Base-by-base conservation (phyloP, 805 yeast genomes). In the Candida anglica region DNA sequence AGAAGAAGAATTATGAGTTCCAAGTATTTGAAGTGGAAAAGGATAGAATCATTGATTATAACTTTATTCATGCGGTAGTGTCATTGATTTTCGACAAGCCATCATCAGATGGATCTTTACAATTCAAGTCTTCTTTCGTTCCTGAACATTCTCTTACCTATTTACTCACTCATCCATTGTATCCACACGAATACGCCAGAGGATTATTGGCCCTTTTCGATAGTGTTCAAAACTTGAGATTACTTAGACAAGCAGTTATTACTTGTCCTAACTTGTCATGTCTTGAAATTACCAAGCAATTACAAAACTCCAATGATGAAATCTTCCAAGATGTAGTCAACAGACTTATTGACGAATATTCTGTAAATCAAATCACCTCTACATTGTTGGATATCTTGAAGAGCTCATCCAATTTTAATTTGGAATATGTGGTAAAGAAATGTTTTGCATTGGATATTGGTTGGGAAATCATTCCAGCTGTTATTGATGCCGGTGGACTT, bases 131-230 rank as follows among this genome's bases (percentile, higher is more conserved):
- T 34, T 39, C 7, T 38, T 66, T 69, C 37, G 46, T 72, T 22
- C 77, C 93, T 33, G 79, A 80, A 47, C 60, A 60, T 30, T 67
- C 87, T 2, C 57, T 86, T 30, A 73, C 82, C 1, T 89, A 86
- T 50, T 66, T 89, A 21, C 66, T 91, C 41, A 84, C 96, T 2
- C 95, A 91, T 61, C 96, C 96, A 13, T 61, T 86, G 14, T 88
- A 82, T 58, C 96, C 97, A 7, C 56, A 65, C 11, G 60, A 68
- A 14, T 73, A 69, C 39, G 66, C 86, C 7, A 57, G 61, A 4
- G 79, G 78, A 2, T 54, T 89, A 28, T 58, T 91, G 28, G 50
- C 65, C 11, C 62, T 86, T 18, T 68, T 70, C 29, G 41, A 51
- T 15, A 32, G 47, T 10, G 7, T 23, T 19, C 58, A 71, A 8